These are phyloP conservation scores for Teratosphaeria viscida DNA, from an alignment of 2,329 filamentous ascomycete genomes.

Conservation along the genomic window DNA sequence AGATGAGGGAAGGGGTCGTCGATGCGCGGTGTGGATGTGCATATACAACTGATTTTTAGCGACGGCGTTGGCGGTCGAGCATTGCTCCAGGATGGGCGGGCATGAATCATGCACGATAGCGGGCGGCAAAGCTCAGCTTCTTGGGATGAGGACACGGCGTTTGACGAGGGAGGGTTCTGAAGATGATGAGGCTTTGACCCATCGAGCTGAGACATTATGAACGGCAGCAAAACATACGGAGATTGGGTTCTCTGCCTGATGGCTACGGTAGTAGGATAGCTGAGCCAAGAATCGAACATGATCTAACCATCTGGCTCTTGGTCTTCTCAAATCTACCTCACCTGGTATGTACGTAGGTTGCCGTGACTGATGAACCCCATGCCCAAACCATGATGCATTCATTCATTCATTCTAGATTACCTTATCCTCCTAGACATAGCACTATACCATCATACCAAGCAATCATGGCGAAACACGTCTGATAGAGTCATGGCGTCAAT, in stretches of 20 bases:
- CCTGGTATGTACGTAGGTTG: not conserved
- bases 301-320: not conserved
- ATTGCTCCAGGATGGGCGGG: not conserved
- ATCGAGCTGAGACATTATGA: not conserved
- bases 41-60: constrained; percentile 9
- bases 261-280: not conserved
- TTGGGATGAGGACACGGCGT: not conserved
- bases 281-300: not conserved
- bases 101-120: not conserved
- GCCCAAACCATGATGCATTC: no score
- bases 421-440: no score
- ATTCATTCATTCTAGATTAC: no score
- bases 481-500: no score
- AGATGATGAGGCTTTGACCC: not conserved
- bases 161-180: not conserved
- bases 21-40: not conserved
- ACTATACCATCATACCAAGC: no score
- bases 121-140: not conserved
- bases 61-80: constrained; percentile 13
- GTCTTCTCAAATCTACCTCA: not conserved
- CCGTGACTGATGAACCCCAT: not conserved
- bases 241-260: not conserved
- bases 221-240: not conserved
- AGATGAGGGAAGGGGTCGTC: not conserved
- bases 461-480: no score